A percentile compares a stretch with the other conserved stretches of the same genome.
Evolutionary conservation across 1,284 basidiomycete genomes (phyloP).

Genomic region (Bjerkandera adusta): DNA sequence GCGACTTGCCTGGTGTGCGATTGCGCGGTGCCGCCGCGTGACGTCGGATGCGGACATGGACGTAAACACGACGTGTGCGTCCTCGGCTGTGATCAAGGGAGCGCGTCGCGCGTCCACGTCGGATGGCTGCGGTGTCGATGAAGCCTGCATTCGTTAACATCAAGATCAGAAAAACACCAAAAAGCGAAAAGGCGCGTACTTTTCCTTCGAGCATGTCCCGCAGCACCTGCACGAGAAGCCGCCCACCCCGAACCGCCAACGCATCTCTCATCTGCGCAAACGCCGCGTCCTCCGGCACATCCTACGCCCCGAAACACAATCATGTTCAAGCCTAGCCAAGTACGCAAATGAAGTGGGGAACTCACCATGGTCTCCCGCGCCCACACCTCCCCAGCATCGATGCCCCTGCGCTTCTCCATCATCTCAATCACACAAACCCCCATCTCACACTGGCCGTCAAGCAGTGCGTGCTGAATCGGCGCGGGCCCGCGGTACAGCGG

Average conservation of each 20-base stretch:
- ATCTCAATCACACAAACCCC: constrained; percentile 74
- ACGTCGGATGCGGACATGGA: constrained; percentile 57
- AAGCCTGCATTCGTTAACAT: constrained; percentile 44
- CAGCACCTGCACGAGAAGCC: constrained; percentile 69
- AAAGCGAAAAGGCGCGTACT: constrained; percentile 33
- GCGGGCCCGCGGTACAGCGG: constrained; percentile 91
- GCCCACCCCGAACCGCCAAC: constrained; percentile 67
- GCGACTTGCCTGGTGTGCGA: constrained; percentile 65
- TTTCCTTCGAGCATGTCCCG: constrained; percentile 56
- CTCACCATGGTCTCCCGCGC: constrained; percentile 42
- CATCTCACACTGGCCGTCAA: constrained; percentile 57
- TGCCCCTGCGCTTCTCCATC: constrained; percentile 52
- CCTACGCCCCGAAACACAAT: constrained; percentile 32
- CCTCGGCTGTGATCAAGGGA: constrained; percentile 55
- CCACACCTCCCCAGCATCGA: constrained; percentile 66
- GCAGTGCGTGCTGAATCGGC: constrained; percentile 86
- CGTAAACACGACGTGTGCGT: constrained; percentile 57
- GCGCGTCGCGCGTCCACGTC: constrained; percentile 47
- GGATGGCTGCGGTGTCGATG: constrained; percentile 41
- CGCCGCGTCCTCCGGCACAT: constrained; percentile 43
- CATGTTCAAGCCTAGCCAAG: not conserved
- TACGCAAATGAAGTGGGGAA: constrained; percentile 7
- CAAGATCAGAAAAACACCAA: no score
- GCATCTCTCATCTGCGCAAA: constrained; percentile 59
- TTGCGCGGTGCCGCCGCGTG: constrained; percentile 59